A percentile compares a stretch with the other conserved stretches of the same genome.
These are phyloP conservation scores for Bipolaris zeicola DNA, from an alignment of 2,329 filamentous ascomycete species.

Conservation along the genomic window DNA sequence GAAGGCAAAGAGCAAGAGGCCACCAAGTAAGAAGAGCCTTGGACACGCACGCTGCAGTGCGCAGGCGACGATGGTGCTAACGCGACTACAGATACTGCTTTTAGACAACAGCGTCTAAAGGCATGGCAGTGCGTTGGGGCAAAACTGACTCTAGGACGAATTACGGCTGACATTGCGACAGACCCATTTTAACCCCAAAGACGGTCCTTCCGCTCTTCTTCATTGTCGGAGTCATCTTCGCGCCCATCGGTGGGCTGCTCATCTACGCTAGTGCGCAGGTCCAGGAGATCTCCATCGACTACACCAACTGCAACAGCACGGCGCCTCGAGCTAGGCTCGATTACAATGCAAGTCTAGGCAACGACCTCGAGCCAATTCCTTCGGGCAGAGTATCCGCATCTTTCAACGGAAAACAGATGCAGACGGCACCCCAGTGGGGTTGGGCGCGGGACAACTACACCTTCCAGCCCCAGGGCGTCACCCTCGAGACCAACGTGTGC, in stretches of 20 bases:
- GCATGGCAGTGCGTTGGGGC: conserved; percentile 83
- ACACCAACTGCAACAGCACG: conserved; percentile 73
- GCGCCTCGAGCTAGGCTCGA: conserved; percentile 53
- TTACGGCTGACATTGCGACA: conserved; percentile 54
- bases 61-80: conserved; percentile 27
- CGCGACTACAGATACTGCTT: conserved; percentile 77
- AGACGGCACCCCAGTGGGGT: conserved; percentile 42
- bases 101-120: conserved; percentile 94
- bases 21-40: conserved; percentile 72
- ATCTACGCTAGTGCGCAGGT: conserved; percentile 88
- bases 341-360: conserved; percentile 20
- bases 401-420: conserved; percentile 66
- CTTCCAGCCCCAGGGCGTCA: conserved; percentile 26
- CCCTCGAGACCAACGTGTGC: conserved; percentile 61
- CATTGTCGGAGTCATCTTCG: conserved; percentile 86
- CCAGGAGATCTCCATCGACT: conserved; percentile 89
- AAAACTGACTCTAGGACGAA: not conserved
- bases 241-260: conserved; percentile 85
- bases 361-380: conserved; percentile 60
- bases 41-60: conserved; percentile 9
- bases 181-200: conserved; percentile 93
- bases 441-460: conserved; percentile 46
- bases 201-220: conserved; percentile 93
- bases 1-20: conserved; percentile 87
- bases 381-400: conserved; percentile 64